These are phyloP conservation scores for Macrophomina pseudophaseolina DNA, from an alignment of 2,329 filamentous ascomycete species.

Conservation along the genomic window DNA sequence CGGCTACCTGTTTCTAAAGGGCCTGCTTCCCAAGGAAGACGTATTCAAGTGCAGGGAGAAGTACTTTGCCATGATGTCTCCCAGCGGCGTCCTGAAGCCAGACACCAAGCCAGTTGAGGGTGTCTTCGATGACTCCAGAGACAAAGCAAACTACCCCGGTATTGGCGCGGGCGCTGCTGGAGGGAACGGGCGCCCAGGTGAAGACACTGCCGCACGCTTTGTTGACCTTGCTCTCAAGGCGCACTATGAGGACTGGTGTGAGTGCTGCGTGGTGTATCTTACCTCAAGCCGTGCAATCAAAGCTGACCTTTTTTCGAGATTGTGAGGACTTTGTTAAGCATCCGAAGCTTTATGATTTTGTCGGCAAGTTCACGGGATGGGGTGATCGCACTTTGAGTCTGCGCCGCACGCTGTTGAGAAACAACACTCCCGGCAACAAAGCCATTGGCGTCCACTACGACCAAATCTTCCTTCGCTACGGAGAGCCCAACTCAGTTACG, in stretches of 20 bases:
- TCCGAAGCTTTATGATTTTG: conserved; percentile 55
- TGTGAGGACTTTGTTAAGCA: conserved; percentile 57
- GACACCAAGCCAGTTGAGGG: conserved; percentile 59
- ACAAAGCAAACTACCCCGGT: conserved; percentile 54
- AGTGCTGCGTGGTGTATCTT: not conserved
- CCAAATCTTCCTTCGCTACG: conserved; percentile 48
- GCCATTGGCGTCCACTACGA: conserved; percentile 51
- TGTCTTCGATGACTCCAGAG: conserved; percentile 55
- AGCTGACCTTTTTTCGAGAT: not conserved
- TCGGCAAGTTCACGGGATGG: conserved; percentile 61
- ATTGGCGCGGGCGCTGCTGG: conserved; percentile 54
- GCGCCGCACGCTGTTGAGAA: conserved; percentile 58
- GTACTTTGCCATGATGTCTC: conserved; percentile 60
- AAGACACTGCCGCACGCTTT: conserved; percentile 49
- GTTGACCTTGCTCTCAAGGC: conserved; percentile 60
- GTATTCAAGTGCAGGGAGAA: conserved; percentile 57
- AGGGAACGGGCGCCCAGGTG: conserved; percentile 53
- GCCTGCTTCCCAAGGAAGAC: conserved; percentile 58
- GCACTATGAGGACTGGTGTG: conserved; percentile 49
- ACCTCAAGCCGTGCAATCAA: too few species aligned
- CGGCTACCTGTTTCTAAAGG: conserved; percentile 63
- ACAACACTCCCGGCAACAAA: conserved; percentile 59
- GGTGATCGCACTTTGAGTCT: conserved; percentile 54
- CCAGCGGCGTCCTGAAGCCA: conserved; percentile 62
- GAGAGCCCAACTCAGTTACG: conserved; percentile 41